Conservation (phyloP, 1,284 basidiomycete species). For the Takashimella tepidaria region DNA sequence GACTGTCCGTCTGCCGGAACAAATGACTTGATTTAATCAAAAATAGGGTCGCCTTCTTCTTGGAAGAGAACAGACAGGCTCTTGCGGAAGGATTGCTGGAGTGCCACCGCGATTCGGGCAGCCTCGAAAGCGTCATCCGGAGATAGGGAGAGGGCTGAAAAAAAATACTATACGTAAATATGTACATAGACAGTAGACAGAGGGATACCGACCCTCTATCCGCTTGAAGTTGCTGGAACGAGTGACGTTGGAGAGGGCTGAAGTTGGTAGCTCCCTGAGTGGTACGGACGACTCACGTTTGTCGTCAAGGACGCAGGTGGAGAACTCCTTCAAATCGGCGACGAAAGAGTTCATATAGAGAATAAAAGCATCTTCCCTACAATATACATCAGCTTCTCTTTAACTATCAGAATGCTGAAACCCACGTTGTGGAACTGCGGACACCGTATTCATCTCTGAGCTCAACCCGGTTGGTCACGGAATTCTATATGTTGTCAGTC, state of each 20-base stretch:
- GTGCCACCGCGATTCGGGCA: conserved; percentile 21
- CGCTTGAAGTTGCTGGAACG: too few species aligned
- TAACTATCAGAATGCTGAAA: conserved; percentile 26
- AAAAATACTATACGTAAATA: too few species aligned
- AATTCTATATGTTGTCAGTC: conserved; percentile 6
- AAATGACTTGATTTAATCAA: not conserved
- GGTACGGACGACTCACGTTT: conserved; percentile 6
- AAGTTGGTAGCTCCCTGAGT: not conserved
- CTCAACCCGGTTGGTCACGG: conserved; percentile 15
- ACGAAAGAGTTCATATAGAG: conserved; percentile 16
- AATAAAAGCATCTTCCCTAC: not conserved
- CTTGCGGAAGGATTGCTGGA: conserved; percentile 14
- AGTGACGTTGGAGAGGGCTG: too few species aligned
- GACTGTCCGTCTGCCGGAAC: not conserved
- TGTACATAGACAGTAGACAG: too few species aligned
- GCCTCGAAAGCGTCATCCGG: conserved; percentile 24
- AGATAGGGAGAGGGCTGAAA: conserved; percentile 12
- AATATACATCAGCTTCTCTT: conserved; percentile 10
- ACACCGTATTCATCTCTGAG: conserved; percentile 22
- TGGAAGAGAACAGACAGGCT: conserved; percentile 21
- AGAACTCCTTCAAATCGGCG: conserved; percentile 14
- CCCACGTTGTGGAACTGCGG: conserved; percentile 17
- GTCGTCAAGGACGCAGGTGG: conserved; percentile 13
- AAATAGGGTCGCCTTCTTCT: conserved; percentile 17
- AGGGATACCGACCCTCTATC: too few species aligned